Conservation (phyloP, 805 yeast genomes). For the Wickerhamomyces kurtzmanii region DNA sequence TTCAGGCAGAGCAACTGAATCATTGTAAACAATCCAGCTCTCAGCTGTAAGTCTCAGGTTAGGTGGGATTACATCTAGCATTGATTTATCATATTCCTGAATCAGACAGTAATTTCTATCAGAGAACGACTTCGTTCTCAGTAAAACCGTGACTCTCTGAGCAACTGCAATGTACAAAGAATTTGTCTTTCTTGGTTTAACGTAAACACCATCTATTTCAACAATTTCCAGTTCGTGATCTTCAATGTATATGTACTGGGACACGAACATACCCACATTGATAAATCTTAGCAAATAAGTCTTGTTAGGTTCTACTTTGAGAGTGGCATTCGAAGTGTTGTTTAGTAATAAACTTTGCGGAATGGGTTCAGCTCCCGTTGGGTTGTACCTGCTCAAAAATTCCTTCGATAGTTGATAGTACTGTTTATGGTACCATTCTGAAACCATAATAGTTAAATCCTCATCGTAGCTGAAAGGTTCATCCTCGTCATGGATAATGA, state of each 20-base stretch:
- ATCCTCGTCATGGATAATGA: constrained; percentile 29
- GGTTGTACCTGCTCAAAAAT: constrained; percentile 28
- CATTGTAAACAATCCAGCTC: constrained; percentile 44
- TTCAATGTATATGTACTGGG: constrained; percentile 44
- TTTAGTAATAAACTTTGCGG: constrained; percentile 37
- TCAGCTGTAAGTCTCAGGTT: constrained; percentile 49
- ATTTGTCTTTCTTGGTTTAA: constrained; percentile 36
- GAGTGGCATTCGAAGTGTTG: constrained; percentile 33
- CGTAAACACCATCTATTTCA: constrained; percentile 50
- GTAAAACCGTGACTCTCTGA: constrained; percentile 61
- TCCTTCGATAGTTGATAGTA: constrained; percentile 23
- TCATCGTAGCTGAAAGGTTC: constrained; percentile 32
- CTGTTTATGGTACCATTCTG: constrained; percentile 40
- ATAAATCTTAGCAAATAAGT: constrained; percentile 40
- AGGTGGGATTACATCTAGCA: constrained; percentile 62
- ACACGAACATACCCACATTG: constrained; percentile 48
- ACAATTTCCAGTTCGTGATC: constrained; percentile 43
- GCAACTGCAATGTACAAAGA: constrained; percentile 58
- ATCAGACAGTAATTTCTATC: constrained; percentile 35
- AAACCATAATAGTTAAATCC: constrained; percentile 29
- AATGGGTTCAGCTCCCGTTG: constrained; percentile 40
- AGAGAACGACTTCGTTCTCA: constrained; percentile 40
- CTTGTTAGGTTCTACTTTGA: constrained; percentile 30
- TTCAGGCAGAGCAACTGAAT: constrained; percentile 18
- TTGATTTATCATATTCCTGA: constrained; percentile 47